These are phyloP conservation scores for Elongisporangium senticosum DNA, from an alignment of 352 stramenopile genomes.

Conservation along the genomic window DNA sequence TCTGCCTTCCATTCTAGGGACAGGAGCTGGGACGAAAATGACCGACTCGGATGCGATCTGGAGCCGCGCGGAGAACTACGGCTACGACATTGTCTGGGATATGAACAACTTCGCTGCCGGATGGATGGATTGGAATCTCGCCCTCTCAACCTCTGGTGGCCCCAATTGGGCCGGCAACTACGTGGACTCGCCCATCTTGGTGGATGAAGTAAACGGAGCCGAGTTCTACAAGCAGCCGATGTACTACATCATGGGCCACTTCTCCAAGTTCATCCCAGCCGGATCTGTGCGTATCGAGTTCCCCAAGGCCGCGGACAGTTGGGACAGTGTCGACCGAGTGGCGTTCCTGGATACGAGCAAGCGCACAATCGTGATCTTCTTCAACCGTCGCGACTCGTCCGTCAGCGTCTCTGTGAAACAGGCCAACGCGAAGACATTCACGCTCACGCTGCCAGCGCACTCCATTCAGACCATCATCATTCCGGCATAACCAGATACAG, in stretches of 20 bases:
- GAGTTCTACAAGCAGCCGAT: slow-evolving; percentile 63
- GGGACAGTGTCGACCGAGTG: slow-evolving; percentile 27
- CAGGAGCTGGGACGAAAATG: slow-evolving; percentile 35
- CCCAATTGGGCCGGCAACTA: slow-evolving; percentile 73
- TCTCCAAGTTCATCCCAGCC: slow-evolving; percentile 46
- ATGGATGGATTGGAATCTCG: slow-evolving; percentile 85
- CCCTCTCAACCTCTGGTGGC: slow-evolving; percentile 47
- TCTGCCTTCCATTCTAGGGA: slow-evolving; percentile 38
- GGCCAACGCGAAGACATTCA: slow-evolving; percentile 10
- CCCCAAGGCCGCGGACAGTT: slow-evolving; percentile 16
- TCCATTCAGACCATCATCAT: slow-evolving; percentile 19
- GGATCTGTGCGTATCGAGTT: slow-evolving; percentile 46
- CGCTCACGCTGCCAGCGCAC: slow-evolving; percentile 5
- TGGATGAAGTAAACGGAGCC: slow-evolving; percentile 25
- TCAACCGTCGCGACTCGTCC: slow-evolving; percentile 29
- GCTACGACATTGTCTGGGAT: slow-evolving; percentile 79
- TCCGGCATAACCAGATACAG: slow-evolving; percentile 12
- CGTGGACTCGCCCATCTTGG: slow-evolving; percentile 54
- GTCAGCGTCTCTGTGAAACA: slow-evolving; percentile 16
- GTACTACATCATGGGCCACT: slow-evolving; percentile 58
- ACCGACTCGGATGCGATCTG: slow-evolving; percentile 41
- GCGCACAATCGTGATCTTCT: slow-evolving; percentile 33
- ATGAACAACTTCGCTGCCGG: slow-evolving; percentile 57
- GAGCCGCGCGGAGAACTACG: slow-evolving; percentile 64
- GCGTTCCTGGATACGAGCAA: slow-evolving; percentile 49